Percentiles rank a stretch among this genome's conserved stretches.
Evolutionary conservation across 176 grass and related monocot genomes (phyloP).

Genomic region (Carex littledalei): DNA sequence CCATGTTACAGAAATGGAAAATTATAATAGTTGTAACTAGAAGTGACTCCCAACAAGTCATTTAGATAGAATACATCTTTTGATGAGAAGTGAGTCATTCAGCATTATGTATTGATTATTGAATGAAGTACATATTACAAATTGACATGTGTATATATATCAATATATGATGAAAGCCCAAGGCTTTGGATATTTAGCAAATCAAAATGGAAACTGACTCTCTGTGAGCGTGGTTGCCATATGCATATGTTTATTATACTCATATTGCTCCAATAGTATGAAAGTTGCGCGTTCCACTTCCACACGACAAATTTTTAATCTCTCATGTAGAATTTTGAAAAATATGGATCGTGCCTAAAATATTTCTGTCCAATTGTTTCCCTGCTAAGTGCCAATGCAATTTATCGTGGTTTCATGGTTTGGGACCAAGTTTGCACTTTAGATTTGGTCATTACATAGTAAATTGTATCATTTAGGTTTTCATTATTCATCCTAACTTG

Average conservation of each 20-base stretch:
- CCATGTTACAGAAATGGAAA: background rate
- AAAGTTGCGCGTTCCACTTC: background rate
- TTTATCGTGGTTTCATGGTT: background rate
- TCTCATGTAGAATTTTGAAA: background rate
- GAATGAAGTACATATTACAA: background rate
- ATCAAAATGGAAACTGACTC: background rate
- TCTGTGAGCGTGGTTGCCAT: background rate
- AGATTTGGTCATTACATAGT: background rate
- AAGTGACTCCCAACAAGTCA: background rate
- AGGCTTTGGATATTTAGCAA: background rate
- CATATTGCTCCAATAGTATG: background rate
- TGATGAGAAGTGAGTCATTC: background rate
- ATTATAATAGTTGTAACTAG: background rate
- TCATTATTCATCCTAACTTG: background rate
- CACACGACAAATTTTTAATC: background rate
- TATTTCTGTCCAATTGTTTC: background rate
- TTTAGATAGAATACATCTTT: background rate
- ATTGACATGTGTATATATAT: background rate
- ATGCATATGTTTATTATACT: background rate
- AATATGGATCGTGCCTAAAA: background rate
- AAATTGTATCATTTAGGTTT: background rate
- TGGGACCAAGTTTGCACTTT: background rate
- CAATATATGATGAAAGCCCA: background rate
- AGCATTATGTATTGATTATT: background rate
- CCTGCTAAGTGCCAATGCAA: background rate